Evolutionary conservation across 306 rosid species (phyloP), one percentile per base, ranked within the genome.

Genomic region (Trifolium fragiferum): DNA sequence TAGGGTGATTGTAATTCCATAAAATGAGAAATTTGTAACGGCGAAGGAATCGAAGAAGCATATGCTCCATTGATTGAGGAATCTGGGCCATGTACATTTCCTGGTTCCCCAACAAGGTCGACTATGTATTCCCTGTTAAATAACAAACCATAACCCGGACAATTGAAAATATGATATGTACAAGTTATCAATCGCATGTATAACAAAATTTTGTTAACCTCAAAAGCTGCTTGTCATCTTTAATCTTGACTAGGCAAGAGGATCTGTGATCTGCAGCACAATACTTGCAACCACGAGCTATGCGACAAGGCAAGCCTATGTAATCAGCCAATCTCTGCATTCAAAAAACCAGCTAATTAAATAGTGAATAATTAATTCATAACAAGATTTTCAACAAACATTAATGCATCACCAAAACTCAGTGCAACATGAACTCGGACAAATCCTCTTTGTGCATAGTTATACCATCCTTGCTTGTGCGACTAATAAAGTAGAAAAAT

Each of bases 231-330:
- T 75, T 86, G 66, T 85, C 87, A 74, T 87, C 92, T 78, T 90
- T 78, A 73, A 94, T 90, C 86, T 88, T 88, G 72, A 94, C 93
- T 4, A 94, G 92, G 84, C 99, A 94, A 86, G 99, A 92, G 38
- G 97, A 92, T 47, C 95, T 84, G 83, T 94, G 96, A 87, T 94
- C 96, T 33, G 97, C 90, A 53, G 49, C 96, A 84, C 99, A 94
- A 74, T 94, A 94, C 81, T 81, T 94, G 84, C 99, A 94, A 72
- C 97, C 99, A 40, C 84, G 93, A 66, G 99, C 99, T 63, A 94
- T 94, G 74, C 99, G 96, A 78, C 99, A 94, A 18, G 99, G 99
- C 87, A 94, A 85, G 49, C 99, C 99, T 63, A 94, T 89, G 78
- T 88, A 81, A 78, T 94, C 99, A 55, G 99, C 99, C 86, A 94